A percentile compares a stretch with the other conserved stretches of the same genome.
phyloP scores from a whole-genome alignment of 305 asterid species.

The Rubia peregrina region DNA sequence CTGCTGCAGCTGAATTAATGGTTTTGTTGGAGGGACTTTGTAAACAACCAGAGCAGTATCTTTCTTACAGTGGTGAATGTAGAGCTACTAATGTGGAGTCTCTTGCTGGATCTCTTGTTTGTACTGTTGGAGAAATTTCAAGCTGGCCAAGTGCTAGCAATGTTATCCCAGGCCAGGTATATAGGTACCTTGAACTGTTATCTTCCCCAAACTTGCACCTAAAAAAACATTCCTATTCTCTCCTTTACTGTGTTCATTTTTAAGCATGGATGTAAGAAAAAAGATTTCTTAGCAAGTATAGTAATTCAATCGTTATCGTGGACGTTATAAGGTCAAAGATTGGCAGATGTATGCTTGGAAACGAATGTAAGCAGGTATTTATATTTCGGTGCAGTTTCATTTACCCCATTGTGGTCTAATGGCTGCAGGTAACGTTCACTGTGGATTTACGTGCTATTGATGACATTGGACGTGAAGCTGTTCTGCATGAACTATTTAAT shows the following conservation, averaged over 20 bases:
- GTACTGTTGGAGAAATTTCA: conserved; percentile 96
- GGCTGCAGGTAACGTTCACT: conserved; percentile 72
- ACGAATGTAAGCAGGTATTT: neutral
- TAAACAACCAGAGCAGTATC: conserved; percentile 69
- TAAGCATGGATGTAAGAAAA: neutral
- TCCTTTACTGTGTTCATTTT: neutral
- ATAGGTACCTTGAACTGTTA: conserved; percentile 20
- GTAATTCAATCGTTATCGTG: neutral
- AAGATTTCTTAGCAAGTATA: neutral
- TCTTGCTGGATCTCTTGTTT: conserved; percentile 87
- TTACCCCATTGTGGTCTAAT: neutral
- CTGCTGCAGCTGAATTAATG: conserved; percentile 88
- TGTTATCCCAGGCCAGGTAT: conserved; percentile 97
- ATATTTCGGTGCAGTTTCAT: neutral
- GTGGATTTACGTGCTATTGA: conserved; percentile 89
- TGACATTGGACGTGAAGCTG: conserved; percentile 84
- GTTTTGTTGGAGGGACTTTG: conserved; percentile 76
- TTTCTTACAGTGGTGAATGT: conserved; percentile 70
- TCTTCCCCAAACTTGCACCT: neutral
- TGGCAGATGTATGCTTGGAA: neutral
- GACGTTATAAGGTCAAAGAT: neutral
- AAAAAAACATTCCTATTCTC: conserved; percentile 1
- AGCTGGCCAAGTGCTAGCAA: conserved; percentile 98
- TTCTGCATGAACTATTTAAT: conserved; percentile 64
- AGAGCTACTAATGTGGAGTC: conserved; percentile 45